Conservation (phyloP, 2,329 filamentous ascomycete genomes). For the Thielaviopsis musarum region DNA sequence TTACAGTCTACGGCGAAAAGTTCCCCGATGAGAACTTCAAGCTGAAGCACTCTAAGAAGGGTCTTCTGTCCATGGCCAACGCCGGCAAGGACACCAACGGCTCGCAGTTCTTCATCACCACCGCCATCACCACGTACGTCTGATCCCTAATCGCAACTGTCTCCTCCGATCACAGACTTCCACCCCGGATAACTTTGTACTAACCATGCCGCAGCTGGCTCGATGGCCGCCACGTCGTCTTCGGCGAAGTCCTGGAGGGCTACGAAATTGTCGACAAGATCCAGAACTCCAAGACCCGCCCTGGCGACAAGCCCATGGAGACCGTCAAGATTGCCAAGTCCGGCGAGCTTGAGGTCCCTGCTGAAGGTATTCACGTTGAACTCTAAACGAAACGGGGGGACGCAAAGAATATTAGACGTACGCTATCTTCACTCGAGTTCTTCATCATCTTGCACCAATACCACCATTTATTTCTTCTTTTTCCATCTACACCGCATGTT, state of each 20-base stretch:
- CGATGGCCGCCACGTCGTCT: slow-evolving; percentile 72
- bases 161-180: not conserved
- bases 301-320: slow-evolving; percentile 51
- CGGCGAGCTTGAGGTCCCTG: slow-evolving; percentile 65
- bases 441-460: not conserved
- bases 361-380: slow-evolving; percentile 87
- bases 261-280: slow-evolving; percentile 68
- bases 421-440: not conserved
- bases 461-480: not conserved
- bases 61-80: slow-evolving; percentile 73
- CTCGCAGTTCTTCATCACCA: slow-evolving; percentile 85
- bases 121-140: slow-evolving; percentile 54
- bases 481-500: not conserved
- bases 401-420: not conserved
- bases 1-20: slow-evolving; percentile 61
- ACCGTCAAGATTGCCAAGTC: slow-evolving; percentile 65
- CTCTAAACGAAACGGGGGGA: slow-evolving; percentile 39
- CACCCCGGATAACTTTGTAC: not conserved
- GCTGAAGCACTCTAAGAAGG: slow-evolving; percentile 78
- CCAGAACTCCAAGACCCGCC: slow-evolving; percentile 49
- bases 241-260: slow-evolving; percentile 76
- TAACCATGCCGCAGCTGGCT: slow-evolving; percentile 42
- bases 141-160: too few species aligned
- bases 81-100: slow-evolving; percentile 74
- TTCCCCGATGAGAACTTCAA: slow-evolving; percentile 91